Base-by-base conservation (phyloP, 345 rosid genomes). In the Jatropha curcas region DNA sequence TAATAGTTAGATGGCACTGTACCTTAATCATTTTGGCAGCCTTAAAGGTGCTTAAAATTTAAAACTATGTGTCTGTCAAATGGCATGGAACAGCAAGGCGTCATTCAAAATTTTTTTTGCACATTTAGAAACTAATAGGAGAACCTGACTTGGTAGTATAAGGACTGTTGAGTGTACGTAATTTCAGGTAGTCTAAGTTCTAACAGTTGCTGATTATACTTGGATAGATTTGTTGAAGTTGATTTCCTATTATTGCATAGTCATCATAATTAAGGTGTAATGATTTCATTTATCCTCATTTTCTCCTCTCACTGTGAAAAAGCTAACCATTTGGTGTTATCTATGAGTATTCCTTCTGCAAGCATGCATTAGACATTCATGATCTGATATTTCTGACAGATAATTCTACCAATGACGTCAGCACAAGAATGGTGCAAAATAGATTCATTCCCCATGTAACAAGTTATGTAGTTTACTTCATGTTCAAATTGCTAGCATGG, bases 401-500 rank as follows among this genome's bases (percentile, higher is more conserved):
- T 82, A 71, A 66, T 68, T 33, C 84, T 68, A 71, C 80, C 30
- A 60, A 43, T 76, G 50, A 75, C 55, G 30, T 61, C 70, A 45
- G 68, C 63, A 74, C 69, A 68, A 79, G 78, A 77, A 76, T 83
- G 71, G 59, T 67, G 27, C 67, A 67, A 45, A 83, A 46, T 61
- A 71, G 75, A 25, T 74, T 81, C 77, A 70, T 84, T 68, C 77
- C 80, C 67, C 81, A 51, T 51, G 74, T 78, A 64, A 66, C 77
- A 46, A 81, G 78, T 70, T 67, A 70, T 62, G 52, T 79, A 70
- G 79, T 82, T 75, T 74, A 30, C 74, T 82, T 85, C 52, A 39
- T 84, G 63, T 37, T 86, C 71, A 88, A 87, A 77, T 71, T 92
- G 61, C 73, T 92, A 22, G 85, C 83, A 22, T 78, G 77, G 83